Evolutionary conservation across 2,329 filamentous ascomycete species (phyloP).

Genomic region (Cytospora schulzeri): DNA sequence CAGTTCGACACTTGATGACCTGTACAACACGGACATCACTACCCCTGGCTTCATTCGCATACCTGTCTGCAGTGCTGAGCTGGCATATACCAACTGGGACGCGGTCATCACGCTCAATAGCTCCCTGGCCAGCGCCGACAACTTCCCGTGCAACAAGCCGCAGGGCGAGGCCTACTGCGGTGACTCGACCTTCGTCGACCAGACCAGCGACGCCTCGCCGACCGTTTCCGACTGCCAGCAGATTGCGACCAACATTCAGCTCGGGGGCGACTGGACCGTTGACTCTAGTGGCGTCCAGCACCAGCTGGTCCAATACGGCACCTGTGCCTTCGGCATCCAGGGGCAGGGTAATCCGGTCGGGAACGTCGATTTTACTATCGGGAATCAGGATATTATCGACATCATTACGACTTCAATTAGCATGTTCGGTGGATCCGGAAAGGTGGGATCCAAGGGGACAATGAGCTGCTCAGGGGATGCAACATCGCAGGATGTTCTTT

Average conservation of each 20-base stretch:
- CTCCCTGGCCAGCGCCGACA: slow-evolving; percentile 36
- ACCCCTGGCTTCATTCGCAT: too few relatives aligned
- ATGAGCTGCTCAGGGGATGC: slow-evolving; percentile 33
- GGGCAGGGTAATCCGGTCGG: slow-evolving; percentile 29
- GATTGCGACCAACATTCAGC: slow-evolving; percentile 39
- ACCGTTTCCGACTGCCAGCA: slow-evolving; percentile 38
- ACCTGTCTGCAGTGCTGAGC: slow-evolving; percentile 40
- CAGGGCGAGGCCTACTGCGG: slow-evolving; percentile 34
- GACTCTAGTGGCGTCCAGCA: slow-evolving; percentile 31
- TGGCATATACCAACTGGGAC: slow-evolving; percentile 31
- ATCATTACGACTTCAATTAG: slow-evolving; percentile 37
- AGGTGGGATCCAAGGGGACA: slow-evolving; percentile 39
- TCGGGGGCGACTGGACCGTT: slow-evolving; percentile 28
- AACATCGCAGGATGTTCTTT: slow-evolving; percentile 29
- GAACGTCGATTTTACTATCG: slow-evolving; percentile 37
- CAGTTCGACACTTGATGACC: too few relatives aligned
- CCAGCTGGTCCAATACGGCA: slow-evolving; percentile 33
- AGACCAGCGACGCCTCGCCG: slow-evolving; percentile 40
- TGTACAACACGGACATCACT: too few relatives aligned
- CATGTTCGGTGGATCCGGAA: slow-evolving; percentile 35
- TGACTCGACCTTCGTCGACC: slow-evolving; percentile 38
- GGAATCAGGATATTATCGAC: slow-evolving; percentile 41
- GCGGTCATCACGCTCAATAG: neutral
- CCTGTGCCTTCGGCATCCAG: slow-evolving; percentile 40
- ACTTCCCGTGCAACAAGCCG: slow-evolving; percentile 41